phyloP scores from a whole-genome alignment of 169 alveolate species.

The Eimeria maxima region DNA sequence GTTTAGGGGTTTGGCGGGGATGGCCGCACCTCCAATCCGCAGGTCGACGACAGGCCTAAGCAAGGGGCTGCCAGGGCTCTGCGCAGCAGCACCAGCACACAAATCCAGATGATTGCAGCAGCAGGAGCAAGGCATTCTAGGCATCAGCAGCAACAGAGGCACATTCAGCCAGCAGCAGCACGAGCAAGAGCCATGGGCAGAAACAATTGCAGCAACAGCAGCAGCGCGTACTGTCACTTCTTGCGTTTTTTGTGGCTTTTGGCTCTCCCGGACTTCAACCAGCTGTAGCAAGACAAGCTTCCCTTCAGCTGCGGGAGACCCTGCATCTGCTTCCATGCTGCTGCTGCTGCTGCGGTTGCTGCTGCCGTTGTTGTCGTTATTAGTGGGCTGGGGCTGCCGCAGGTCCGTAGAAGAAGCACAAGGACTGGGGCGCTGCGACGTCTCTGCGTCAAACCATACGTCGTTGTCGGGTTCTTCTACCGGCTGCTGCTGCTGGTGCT shows the following conservation, averaged over 20 bases:
- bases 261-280: slow-evolving; percentile 20
- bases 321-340: neutral
- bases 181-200: neutral
- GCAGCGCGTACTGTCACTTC: neutral
- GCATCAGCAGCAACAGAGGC: too few species aligned
- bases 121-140: neutral
- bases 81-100: slow-evolving; percentile 13
- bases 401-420: slow-evolving; percentile 12
- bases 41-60: neutral
- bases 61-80: slow-evolving; percentile 30
- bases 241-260: neutral
- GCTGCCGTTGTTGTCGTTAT: neutral
- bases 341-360: neutral
- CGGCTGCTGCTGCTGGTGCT: neutral
- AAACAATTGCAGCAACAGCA: slow-evolving; percentile 24
- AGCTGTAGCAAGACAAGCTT: slow-evolving; percentile 31
- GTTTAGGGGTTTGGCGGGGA: neutral
- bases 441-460: slow-evolving; percentile 1
- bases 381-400: neutral
- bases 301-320: neutral
- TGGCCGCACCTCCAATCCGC: slow-evolving; percentile 27
- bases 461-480: neutral
- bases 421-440: slow-evolving; percentile 21
- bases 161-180: slow-evolving; percentile 26
- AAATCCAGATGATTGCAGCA: neutral